A percentile compares a stretch with the other conserved stretches of the same genome.
phyloP scores from a whole-genome alignment of 495 filamentous ascomycete genomes.

The Talaromyces nanjingensis region DNA sequence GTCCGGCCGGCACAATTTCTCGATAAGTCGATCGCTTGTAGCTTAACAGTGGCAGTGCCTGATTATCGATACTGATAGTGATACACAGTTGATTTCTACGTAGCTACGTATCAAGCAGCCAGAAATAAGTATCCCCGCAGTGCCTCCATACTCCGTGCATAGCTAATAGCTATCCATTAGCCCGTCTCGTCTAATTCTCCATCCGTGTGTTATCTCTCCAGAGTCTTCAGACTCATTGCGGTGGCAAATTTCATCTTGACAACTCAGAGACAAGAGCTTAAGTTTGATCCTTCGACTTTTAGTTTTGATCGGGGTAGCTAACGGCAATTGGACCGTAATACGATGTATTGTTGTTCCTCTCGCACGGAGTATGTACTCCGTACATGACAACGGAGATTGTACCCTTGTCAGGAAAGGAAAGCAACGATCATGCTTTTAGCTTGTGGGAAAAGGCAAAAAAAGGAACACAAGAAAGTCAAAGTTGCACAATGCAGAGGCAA shows the following conservation, averaged over 20 bases:
- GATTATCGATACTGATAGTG: not conserved
- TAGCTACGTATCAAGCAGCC: not conserved
- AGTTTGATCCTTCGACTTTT: not conserved
- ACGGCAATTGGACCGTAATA: not conserved
- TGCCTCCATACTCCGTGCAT: not conserved
- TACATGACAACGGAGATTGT: not conserved
- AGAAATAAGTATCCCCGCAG: not conserved
- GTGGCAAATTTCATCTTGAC: not conserved
- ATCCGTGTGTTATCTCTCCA: not conserved
- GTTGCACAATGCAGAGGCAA: not conserved
- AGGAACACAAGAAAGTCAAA: not conserved
- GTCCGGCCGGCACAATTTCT: not conserved
- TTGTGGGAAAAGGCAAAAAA: not conserved
- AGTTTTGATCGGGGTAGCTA: not conserved
- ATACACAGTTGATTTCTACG: not conserved
- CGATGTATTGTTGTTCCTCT: not conserved
- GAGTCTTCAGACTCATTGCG: not conserved
- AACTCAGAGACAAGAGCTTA: not conserved
- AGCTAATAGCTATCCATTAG: not conserved
- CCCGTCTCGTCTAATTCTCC: not conserved
- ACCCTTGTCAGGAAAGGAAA: not conserved
- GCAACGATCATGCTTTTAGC: not conserved
- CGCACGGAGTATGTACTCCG: not conserved
- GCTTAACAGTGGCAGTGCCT: not conserved
- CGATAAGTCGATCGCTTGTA: not conserved